A percentile compares a stretch with the other conserved stretches of the same genome.
phyloP scores from a whole-genome alignment of 2,329 filamentous ascomycete species.

The Penicillium sp. region DNA sequence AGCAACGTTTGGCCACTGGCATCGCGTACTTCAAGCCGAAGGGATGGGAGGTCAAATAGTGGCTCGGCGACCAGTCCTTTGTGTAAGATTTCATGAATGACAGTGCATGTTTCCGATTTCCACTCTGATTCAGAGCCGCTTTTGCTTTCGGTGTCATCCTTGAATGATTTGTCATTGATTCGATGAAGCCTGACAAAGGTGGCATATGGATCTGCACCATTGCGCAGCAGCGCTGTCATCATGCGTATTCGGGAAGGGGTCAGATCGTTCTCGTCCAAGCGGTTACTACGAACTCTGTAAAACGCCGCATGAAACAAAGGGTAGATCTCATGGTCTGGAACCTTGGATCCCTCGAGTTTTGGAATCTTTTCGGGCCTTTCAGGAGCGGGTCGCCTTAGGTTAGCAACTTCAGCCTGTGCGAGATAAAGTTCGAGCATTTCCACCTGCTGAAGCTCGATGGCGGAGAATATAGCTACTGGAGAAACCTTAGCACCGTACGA shows the following conservation, averaged over 20 bases:
- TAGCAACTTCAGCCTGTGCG: neutral
- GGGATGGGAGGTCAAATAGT: slow-evolving; percentile 10
- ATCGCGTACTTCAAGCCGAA: slow-evolving; percentile 10
- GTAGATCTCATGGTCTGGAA: neutral
- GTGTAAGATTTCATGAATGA: slow-evolving; percentile 8
- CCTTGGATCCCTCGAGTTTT: fast-evolving
- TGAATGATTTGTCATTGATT: neutral
- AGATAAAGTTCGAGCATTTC: slow-evolving; percentile 2
- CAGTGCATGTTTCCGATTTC: slow-evolving; percentile 4
- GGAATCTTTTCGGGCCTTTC: neutral
- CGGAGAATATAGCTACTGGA: neutral
- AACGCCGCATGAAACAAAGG: neutral
- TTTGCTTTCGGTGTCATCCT: neutral
- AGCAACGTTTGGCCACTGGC: slow-evolving; percentile 6
- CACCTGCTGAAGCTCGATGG: neutral
- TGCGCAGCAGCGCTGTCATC: neutral
- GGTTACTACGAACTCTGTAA: neutral
- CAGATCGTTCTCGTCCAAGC: neutral
- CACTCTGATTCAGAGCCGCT: neutral
- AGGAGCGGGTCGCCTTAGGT: neutral
- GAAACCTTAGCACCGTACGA: slow-evolving; percentile 2
- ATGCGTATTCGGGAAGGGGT: neutral
- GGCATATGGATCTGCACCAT: neutral
- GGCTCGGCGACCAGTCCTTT: neutral
- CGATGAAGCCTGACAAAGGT: neutral